Percentiles rank a stretch among this genome's conserved stretches.
These are phyloP conservation scores for Chaetomiaceae sp. DNA, from an alignment of 2,329 filamentous ascomycete species.

Conservation along the genomic window DNA sequence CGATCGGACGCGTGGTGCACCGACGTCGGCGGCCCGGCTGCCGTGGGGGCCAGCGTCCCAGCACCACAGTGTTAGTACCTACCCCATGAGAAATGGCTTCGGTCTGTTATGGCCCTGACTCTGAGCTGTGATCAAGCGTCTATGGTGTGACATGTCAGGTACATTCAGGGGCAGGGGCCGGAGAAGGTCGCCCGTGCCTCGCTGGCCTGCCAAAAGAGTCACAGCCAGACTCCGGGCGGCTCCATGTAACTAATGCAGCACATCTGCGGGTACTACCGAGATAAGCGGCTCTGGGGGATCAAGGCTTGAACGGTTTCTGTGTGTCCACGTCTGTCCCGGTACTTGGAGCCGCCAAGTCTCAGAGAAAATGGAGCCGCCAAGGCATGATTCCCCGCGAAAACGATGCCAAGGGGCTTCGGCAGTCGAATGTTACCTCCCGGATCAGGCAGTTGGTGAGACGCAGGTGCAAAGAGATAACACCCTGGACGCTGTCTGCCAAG, in stretches of 20 bases:
- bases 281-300: background rate
- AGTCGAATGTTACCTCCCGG: constrained; percentile 22
- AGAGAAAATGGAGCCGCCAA: background rate
- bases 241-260: too few relatives aligned
- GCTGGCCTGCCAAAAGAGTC: background rate
- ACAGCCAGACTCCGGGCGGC: background rate
- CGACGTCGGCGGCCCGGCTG: background rate
- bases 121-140: background rate
- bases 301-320: background rate
- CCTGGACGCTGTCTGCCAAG: background rate
- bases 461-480: constrained; percentile 1
- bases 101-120: background rate
- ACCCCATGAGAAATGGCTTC: background rate
- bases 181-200: background rate
- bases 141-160: too few relatives aligned
- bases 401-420: constrained; percentile 7
- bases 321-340: background rate
- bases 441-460: constrained; percentile 20
- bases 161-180: background rate
- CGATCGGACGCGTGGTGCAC: constrained; percentile 9
- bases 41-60: background rate
- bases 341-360: constrained; percentile 3
- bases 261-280: background rate
- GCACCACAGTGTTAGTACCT: background rate
- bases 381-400: background rate